Percentiles rank a stretch among this genome's conserved stretches.
Conservation (phyloP, 768 basidiomycete species). For the Cytidiella melzeri region DNA sequence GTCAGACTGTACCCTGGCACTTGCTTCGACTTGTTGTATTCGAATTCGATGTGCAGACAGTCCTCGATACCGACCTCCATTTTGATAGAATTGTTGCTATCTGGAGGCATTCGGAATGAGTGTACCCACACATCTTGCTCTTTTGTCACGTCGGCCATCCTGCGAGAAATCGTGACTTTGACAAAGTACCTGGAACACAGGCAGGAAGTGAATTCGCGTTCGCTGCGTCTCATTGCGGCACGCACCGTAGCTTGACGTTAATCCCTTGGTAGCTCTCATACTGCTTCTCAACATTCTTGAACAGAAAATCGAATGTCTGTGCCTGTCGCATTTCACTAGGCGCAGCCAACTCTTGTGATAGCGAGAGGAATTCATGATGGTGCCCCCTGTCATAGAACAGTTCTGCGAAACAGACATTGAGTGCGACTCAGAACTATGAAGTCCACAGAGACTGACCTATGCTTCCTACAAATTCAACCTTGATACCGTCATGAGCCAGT, state of each 20-base stretch:
- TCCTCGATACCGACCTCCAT: constrained; percentile 99
- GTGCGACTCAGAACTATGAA: not conserved
- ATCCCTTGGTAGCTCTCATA: constrained; percentile 98
- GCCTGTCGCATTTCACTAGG: constrained; percentile 97
- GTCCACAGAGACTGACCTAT: constrained; percentile 63
- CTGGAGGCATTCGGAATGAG: constrained; percentile 97
- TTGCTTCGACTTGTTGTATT: constrained; percentile 99
- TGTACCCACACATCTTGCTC: constrained; percentile 98
- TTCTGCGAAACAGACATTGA: constrained; percentile 35
- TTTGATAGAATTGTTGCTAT: constrained; percentile 96
- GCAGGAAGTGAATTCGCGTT: too few species aligned
- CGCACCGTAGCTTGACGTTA: constrained; percentile 93
- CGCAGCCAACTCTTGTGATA: constrained; percentile 91
- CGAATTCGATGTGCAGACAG: constrained; percentile 97
- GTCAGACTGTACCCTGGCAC: constrained; percentile 26
- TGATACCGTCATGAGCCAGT: constrained; percentile 91
- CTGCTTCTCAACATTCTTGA: constrained; percentile 99
- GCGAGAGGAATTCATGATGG: constrained; percentile 94
- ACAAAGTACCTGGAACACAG: constrained; percentile 70
- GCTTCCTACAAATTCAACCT: constrained; percentile 94
- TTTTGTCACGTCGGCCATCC: constrained; percentile 90
- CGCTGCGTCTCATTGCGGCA: too few species aligned
- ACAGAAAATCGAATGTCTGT: constrained; percentile 93
- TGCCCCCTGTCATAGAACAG: constrained; percentile 97
- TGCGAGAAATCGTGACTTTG: constrained; percentile 82